phyloP scores from a whole-genome alignment of 495 filamentous ascomycete species.

The Penicillium canescens region DNA sequence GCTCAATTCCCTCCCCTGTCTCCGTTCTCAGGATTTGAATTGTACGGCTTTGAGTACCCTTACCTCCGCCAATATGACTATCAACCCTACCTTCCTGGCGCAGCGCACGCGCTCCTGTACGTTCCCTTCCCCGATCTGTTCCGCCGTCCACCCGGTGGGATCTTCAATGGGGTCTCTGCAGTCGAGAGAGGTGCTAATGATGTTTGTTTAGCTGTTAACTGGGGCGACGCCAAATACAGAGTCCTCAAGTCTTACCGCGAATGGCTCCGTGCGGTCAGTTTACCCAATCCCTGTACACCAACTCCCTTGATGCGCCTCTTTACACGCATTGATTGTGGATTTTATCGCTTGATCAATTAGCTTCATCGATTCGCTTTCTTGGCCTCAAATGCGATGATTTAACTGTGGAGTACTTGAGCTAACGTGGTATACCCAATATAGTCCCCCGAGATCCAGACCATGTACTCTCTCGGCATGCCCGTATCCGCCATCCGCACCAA shows the following conservation, averaged over 20 bases:
- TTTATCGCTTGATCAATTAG: background rate
- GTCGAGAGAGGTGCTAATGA: slow-evolving; percentile 1
- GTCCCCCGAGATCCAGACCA: slow-evolving; percentile 94
- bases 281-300: slow-evolving; percentile 6
- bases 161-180: slow-evolving; percentile 14
- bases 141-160: slow-evolving; percentile 15
- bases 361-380: background rate
- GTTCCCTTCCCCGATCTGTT: slow-evolving; percentile 39
- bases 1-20: slow-evolving; percentile 15
- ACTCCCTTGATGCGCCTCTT: slow-evolving; percentile 10
- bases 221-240: slow-evolving; percentile 77
- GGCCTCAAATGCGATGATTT: background rate
- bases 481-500: slow-evolving; percentile 88
- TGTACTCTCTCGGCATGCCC: slow-evolving; percentile 90
- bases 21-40: slow-evolving; percentile 23
- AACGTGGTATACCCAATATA: slow-evolving; percentile 39
- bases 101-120: slow-evolving; percentile 86
- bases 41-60: slow-evolving; percentile 18
- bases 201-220: slow-evolving; percentile 69
- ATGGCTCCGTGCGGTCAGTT: slow-evolving; percentile 90
- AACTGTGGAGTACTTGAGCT: slow-evolving; percentile 7
- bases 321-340: background rate
- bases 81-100: slow-evolving; percentile 92
- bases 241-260: slow-evolving; percentile 85
- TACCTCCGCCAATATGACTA: slow-evolving; percentile 55